These are phyloP conservation scores for Coccomyxa subellipsoidea DNA, from an alignment of 163 green algal species.

Conservation along the genomic window DNA sequence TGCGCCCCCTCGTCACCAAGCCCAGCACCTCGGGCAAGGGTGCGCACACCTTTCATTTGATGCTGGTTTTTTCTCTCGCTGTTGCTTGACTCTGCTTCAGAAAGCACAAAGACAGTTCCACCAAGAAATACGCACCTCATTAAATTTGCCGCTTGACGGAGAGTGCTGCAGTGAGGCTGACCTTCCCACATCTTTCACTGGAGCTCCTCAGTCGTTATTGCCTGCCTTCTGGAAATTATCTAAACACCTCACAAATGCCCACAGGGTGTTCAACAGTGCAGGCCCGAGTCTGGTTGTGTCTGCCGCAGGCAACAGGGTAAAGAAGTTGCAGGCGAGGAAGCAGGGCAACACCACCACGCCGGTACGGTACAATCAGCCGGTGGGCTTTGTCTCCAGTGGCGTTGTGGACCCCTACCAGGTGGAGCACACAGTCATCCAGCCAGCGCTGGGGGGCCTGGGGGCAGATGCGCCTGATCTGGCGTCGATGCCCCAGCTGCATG, in stretches of 20 bases:
- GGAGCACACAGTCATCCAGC: conserved; percentile 1
- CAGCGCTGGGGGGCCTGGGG: background rate
- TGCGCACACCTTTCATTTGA: background rate
- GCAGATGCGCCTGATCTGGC: conserved; percentile 2
- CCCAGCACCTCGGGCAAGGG: background rate
- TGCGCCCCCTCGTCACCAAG: background rate
- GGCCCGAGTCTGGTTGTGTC: background rate
- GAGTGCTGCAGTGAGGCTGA: too few species aligned
- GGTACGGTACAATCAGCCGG: conserved; percentile 14
- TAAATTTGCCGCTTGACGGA: too few species aligned
- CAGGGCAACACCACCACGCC: background rate
- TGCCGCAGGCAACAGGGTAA: background rate
- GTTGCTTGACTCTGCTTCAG: too few species aligned
- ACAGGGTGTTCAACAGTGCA: background rate
- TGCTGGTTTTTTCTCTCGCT: too few species aligned
- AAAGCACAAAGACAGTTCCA: too few species aligned
- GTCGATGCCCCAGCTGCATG: background rate
- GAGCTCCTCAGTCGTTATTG: background rate
- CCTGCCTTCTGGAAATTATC: background rate
- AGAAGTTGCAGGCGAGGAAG: background rate
- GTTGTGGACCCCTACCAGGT: conserved; percentile 8
- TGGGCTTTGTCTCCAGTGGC: conserved; percentile 24
- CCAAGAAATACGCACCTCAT: too few species aligned
- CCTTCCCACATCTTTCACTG: too few species aligned
- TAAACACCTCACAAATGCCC: too few species aligned